Base-by-base conservation (phyloP, 2,329 filamentous ascomycete genomes). In the Fusarium annulatum region DNA sequence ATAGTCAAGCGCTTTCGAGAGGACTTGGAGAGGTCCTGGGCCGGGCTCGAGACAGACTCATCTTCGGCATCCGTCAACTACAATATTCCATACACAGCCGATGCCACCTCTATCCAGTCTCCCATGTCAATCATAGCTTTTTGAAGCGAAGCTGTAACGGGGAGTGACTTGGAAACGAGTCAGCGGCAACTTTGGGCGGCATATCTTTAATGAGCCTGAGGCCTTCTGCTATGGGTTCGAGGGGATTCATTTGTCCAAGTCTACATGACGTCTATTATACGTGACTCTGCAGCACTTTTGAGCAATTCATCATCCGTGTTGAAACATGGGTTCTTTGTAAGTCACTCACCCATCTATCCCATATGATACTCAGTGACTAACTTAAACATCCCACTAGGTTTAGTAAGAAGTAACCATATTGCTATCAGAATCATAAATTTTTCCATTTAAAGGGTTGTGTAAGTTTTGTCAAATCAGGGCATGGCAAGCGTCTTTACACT, bases 171-270 rank as follows among this genome's bases (percentile, higher is more conserved):
- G 18, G 9, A 21, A 18, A 14, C 19, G 10, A 9, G 6, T 19
- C 16, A 9, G 12, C 23, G 5, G 11, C 16, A 36, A 1, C 5
- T 7, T 30, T 21, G 9, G 9, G 4, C 3, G 9, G 4, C 9
- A 10, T 9, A 30, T 48, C 12, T 30, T 30, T 9, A 9, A 23
- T 19, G 6, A 14, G 33, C 9, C 16, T 23, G 23, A 4, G 5
- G 3, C 23, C 15, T 26, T 46, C 19, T 15, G 3, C 12, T 21
- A 10, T 28, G 5, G 7, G 23, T 18, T 8, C 19, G 5, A 6
- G 3, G 12, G 4, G 0, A 28, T 21, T 46, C 4, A 9, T 9
- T 5, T 9, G 23, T 8, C 9, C 0, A 28, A 19, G 26, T 7
- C 5, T 21, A 3, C 43, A 14, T 46, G 23, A 7, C 3, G 11